Conservation (phyloP, 2,329 filamentous ascomycete species). For the Chalara sp. region DNA sequence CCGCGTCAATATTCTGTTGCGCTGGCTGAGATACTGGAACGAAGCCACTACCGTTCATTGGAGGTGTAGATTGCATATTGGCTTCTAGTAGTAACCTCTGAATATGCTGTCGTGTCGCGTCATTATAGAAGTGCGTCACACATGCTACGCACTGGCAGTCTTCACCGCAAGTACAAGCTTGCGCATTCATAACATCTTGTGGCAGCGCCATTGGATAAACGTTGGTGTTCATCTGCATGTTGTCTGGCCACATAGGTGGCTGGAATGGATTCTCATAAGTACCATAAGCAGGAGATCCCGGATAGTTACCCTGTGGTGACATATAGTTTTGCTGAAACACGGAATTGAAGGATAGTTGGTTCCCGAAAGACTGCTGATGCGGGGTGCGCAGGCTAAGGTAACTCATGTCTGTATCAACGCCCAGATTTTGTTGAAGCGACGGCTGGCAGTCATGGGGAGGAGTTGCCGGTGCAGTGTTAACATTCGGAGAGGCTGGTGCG, state of each 20-base stretch:
- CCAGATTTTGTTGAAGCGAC: conserved; percentile 13
- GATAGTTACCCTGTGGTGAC: conserved; percentile 41
- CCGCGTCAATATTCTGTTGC: conserved; percentile 4
- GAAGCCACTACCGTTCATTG: background rate
- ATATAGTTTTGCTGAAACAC: conserved; percentile 16
- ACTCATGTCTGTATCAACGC: conserved; percentile 7
- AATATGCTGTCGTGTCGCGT: conserved; percentile 50
- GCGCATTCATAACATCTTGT: conserved; percentile 18
- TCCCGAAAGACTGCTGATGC: conserved; percentile 17
- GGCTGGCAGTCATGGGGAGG: conserved; percentile 30
- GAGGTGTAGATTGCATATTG: background rate
- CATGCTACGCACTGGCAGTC: conserved; percentile 63
- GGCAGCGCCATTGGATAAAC: conserved; percentile 29
- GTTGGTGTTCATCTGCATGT: conserved; percentile 31
- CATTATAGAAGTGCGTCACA: conserved; percentile 60
- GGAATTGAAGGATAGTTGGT: conserved; percentile 16
- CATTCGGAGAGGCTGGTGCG: conserved; percentile 7
- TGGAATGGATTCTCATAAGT: conserved; percentile 49
- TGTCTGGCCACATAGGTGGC: conserved; percentile 44
- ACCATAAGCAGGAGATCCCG: conserved; percentile 47
- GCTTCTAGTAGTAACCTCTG: conserved; percentile 18
- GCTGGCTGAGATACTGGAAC: background rate
- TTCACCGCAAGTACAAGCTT: conserved; percentile 57
- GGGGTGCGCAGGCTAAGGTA: conserved; percentile 8
- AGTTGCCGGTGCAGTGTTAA: conserved; percentile 21